Conservation (phyloP, 1,139 yeast species). For the Magnusiomyces magnusii region DNA sequence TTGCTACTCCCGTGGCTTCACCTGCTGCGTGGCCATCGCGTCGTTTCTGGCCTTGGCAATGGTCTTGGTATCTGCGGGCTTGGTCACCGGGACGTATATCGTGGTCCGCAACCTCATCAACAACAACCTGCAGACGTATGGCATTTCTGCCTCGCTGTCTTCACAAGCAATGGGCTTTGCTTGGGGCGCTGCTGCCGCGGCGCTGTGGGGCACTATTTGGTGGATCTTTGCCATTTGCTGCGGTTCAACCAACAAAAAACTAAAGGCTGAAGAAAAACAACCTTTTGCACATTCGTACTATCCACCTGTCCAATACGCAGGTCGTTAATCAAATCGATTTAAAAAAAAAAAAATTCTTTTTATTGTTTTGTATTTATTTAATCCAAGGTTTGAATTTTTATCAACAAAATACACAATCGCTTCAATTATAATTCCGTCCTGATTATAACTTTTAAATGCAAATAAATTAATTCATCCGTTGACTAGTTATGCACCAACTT, state of each 20-base stretch:
- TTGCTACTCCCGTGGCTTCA: conserved; percentile 32
- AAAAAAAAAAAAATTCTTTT: no score
- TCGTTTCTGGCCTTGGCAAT: conserved; percentile 27
- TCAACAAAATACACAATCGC: no score
- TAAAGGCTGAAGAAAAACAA: conserved; percentile 24
- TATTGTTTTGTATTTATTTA: no score
- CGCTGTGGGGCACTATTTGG: conserved; percentile 35
- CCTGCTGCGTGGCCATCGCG: conserved; percentile 29
- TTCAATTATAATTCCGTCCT: no score
- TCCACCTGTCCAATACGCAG: conserved; percentile 14
- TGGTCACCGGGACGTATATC: conserved; percentile 40
- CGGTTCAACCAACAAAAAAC: conserved; percentile 29
- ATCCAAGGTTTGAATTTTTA: no score
- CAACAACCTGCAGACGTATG: conserved; percentile 31
- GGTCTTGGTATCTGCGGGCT: conserved; percentile 34
- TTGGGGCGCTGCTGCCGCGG: conserved; percentile 41
- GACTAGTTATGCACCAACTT: not conserved
- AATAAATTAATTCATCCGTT: not conserved
- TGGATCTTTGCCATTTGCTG: conserved; percentile 40
- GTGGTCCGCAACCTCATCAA: conserved; percentile 37
- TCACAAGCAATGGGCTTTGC: conserved; percentile 36
- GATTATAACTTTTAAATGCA: not conserved
- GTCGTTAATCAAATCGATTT: no score
- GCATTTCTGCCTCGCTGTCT: conserved; percentile 37
- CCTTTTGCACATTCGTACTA: conserved; percentile 26